These are phyloP conservation scores for Metschnikowia kofuensis DNA, from an alignment of 805 yeast genomes.

Conservation along the genomic window DNA sequence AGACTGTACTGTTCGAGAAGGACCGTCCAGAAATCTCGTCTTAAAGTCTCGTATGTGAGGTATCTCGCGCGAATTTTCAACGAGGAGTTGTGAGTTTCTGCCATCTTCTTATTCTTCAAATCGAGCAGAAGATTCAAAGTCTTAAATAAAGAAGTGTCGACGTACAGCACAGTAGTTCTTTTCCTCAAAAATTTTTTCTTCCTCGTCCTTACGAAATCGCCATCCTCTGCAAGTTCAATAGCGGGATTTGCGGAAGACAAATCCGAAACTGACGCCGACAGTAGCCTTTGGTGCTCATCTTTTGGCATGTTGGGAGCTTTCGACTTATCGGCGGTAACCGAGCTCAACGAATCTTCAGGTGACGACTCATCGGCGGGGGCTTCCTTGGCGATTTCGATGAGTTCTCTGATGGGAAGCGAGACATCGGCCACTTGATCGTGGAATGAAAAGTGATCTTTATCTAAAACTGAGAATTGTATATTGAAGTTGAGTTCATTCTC, in stretches of 20 bases:
- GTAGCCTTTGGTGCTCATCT: constrained; percentile 1
- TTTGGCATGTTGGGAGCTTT: neutral
- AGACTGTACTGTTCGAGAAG: constrained; percentile 54
- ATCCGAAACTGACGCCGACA: constrained; percentile 10
- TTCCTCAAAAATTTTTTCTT: constrained; percentile 31
- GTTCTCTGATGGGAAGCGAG: constrained; percentile 51
- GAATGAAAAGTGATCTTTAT: constrained; percentile 77
- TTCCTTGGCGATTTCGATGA: constrained; percentile 39
- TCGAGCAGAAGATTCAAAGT: constrained; percentile 39
- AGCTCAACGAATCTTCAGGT: neutral
- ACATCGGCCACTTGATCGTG: constrained; percentile 80
- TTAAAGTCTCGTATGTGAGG: constrained; percentile 59
- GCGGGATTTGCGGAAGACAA: constrained; percentile 14
- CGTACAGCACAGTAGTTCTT: constrained; percentile 25
- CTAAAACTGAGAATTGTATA: constrained; percentile 71
- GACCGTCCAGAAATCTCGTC: constrained; percentile 68
- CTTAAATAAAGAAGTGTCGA: constrained; percentile 41
- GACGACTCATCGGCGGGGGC: neutral
- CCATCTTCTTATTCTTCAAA: constrained; percentile 30
- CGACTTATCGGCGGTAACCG: neutral
- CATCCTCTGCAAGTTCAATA: constrained; percentile 26
- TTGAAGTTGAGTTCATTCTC: constrained; percentile 64
- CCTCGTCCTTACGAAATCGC: constrained; percentile 29
- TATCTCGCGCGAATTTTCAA: constrained; percentile 62
- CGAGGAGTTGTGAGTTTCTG: constrained; percentile 46